Percentiles rank a stretch among this genome's conserved stretches.
Evolutionary conservation across 257 asterid species (phyloP).

Genomic region (Perilla frutescens): DNA sequence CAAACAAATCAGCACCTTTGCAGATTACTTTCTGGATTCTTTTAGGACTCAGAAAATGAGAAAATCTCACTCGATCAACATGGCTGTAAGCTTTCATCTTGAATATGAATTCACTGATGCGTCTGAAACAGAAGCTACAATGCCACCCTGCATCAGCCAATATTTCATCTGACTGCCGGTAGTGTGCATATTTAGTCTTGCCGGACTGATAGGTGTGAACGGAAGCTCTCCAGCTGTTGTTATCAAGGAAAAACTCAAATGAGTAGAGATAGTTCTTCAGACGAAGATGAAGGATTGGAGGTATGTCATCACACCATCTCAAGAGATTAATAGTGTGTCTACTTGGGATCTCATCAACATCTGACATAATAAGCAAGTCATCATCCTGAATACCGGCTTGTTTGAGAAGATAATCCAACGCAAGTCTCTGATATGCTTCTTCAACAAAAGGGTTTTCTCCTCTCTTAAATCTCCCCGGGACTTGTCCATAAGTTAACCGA

Average conservation of each 20-base stretch:
- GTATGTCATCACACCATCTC: constrained; percentile 86
- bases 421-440: constrained; percentile 82
- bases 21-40: constrained; percentile 82
- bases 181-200: constrained; percentile 78
- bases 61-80: constrained; percentile 74
- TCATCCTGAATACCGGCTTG: constrained; percentile 88
- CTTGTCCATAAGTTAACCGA: constrained; percentile 70
- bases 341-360: constrained; percentile 89
- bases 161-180: constrained; percentile 68
- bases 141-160: constrained; percentile 95
- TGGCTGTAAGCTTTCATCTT: constrained; percentile 98
- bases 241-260: constrained; percentile 70
- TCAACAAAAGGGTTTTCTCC: constrained; percentile 89
- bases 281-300: constrained; percentile 76
- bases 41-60: constrained; percentile 76
- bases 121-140: constrained; percentile 90
- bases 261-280: constrained; percentile 80
- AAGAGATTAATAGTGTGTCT: constrained; percentile 73
- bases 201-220: constrained; percentile 72
- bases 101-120: constrained; percentile 70
- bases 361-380: constrained; percentile 87
- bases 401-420: constrained; percentile 72
- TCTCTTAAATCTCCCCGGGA: constrained; percentile 66
- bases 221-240: constrained; percentile 92
- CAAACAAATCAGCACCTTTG: constrained; percentile 81